These are phyloP conservation scores for Ramalina intermedia DNA, from an alignment of 495 filamentous ascomycete genomes.

Conservation along the genomic window DNA sequence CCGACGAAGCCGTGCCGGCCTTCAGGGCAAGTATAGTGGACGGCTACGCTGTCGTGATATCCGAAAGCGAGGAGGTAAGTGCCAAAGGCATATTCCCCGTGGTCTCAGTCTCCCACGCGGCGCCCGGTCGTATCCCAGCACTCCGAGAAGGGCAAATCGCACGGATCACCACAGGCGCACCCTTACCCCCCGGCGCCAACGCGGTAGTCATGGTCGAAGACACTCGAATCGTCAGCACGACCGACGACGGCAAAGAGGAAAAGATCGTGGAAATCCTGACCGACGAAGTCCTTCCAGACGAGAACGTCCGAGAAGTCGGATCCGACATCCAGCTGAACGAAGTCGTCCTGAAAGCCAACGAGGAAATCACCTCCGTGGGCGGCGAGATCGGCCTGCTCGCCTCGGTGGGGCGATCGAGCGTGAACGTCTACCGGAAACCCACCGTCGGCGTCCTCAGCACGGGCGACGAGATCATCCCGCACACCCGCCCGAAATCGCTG, in stretches of 20 bases:
- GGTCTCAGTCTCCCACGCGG: slow-evolving; percentile 71
- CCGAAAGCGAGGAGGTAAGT: slow-evolving; percentile 34
- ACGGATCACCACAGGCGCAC: slow-evolving; percentile 87
- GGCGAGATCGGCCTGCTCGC: slow-evolving; percentile 85
- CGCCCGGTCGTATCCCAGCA: slow-evolving; percentile 42
- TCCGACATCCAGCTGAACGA: slow-evolving; percentile 65
- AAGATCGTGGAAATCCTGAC: slow-evolving; percentile 73
- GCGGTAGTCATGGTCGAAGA: slow-evolving; percentile 98
- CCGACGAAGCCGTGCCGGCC: slow-evolving; percentile 72
- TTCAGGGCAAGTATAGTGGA: slow-evolving; percentile 95
- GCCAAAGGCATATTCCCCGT: slow-evolving; percentile 75
- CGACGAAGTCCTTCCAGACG: slow-evolving; percentile 53
- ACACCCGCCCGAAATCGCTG: slow-evolving; percentile 48
- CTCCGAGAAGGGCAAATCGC: slow-evolving; percentile 64
- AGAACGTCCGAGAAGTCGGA: slow-evolving; percentile 84
- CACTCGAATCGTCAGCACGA: slow-evolving; percentile 55
- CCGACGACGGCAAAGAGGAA: slow-evolving; percentile 73
- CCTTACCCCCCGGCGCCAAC: slow-evolving; percentile 74
- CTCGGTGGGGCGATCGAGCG: slow-evolving; percentile 60
- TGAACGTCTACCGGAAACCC: slow-evolving; percentile 64
- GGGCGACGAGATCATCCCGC: slow-evolving; percentile 82
- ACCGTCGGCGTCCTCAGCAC: slow-evolving; percentile 82
- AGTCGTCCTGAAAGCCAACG: slow-evolving; percentile 57
- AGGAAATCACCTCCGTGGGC: slow-evolving; percentile 65
- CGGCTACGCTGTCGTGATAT: slow-evolving; percentile 75